These are phyloP conservation scores for Ustilago hordei DNA, from an alignment of 1,284 basidiomycete species.

Conservation along the genomic window DNA sequence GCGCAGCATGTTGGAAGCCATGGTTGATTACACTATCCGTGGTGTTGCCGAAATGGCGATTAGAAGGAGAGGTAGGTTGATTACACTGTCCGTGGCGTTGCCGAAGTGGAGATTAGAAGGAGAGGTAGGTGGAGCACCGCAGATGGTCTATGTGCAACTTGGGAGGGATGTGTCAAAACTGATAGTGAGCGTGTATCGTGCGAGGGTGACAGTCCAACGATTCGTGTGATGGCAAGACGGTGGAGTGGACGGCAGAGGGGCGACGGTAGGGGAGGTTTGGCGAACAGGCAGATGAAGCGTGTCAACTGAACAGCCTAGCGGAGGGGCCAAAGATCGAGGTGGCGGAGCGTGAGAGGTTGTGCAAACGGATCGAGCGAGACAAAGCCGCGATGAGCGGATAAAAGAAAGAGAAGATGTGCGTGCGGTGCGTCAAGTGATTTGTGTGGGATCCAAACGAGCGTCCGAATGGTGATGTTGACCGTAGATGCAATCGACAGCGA, in stretches of 20 bases:
- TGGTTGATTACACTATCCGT: not conserved
- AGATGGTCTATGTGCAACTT: not conserved
- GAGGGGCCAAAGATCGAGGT: not conserved
- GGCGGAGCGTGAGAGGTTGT: not conserved
- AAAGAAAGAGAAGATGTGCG: no score
- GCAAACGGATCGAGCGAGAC: no score
- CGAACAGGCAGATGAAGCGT: not conserved
- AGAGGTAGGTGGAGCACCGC: constrained; percentile 10
- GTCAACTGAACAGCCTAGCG: not conserved
- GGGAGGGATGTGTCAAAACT: not conserved
- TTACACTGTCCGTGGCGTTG: not conserved
- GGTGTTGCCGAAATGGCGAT: not conserved
- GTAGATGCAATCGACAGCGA: no score
- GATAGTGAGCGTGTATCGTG: not conserved
- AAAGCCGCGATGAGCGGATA: no score
- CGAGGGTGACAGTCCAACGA: no score
- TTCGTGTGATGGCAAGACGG: no score
- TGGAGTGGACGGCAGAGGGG: not conserved
- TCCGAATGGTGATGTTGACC: no score
- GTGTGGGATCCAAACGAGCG: no score
- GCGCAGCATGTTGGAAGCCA: constrained; percentile 64
- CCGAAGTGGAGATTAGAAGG: not conserved
- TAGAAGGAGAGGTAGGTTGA: not conserved
- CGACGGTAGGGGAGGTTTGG: not conserved
- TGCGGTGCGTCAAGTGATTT: no score